Conservation (phyloP, 2,329 filamentous ascomycete genomes). For the Chalaropsis ovoidea region DNA sequence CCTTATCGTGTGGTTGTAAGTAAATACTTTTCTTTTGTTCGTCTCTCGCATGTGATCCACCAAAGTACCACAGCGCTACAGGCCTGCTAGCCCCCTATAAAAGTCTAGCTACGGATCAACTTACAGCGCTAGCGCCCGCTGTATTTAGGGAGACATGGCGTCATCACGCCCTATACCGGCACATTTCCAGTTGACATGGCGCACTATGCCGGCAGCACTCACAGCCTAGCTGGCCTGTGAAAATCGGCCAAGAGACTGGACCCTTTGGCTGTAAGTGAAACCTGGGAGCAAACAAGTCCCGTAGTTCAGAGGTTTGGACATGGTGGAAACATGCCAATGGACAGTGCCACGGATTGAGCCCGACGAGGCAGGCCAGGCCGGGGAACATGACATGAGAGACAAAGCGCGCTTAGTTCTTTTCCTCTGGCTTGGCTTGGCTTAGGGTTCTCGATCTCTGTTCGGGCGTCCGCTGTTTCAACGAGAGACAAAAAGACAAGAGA, state of each 20-base stretch:
- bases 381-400: background rate
- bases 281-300: background rate
- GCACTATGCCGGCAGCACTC: background rate
- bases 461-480: no score
- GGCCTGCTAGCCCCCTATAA: background rate
- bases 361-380: background rate
- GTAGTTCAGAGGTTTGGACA: background rate
- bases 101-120: background rate
- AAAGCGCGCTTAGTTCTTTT: background rate
- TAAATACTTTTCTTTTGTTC: background rate
- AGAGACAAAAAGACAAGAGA: background rate
- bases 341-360: no score
- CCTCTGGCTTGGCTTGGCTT: background rate
- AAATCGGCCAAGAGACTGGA: background rate
- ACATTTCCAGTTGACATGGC: background rate
- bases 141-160: background rate
- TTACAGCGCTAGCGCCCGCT: background rate
- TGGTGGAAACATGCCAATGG: background rate
- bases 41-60: background rate
- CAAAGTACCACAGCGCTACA: background rate
- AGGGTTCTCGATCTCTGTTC: background rate
- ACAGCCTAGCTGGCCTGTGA: background rate
- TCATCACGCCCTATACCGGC: background rate
- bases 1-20: background rate
- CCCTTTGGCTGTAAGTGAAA: constrained; percentile 6